Evolutionary conservation across 495 filamentous ascomycete genomes (phyloP).

Genomic region (Lophiotrema nucula): DNA sequence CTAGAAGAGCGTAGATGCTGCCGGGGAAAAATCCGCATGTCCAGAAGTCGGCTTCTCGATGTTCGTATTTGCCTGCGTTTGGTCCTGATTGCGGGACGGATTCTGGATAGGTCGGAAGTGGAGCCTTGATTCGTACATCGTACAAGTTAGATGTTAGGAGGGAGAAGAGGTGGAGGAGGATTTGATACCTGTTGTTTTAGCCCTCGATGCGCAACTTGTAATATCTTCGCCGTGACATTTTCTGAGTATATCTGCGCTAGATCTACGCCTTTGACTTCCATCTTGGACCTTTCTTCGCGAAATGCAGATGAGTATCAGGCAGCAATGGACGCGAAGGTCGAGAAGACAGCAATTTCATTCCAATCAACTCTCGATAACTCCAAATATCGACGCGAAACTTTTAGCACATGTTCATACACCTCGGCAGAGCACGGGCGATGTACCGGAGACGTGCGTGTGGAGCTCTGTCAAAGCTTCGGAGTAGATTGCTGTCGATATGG

Average conservation of each 20-base stretch:
- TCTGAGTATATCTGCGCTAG: constrained; percentile 10
- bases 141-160: not conserved
- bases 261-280: constrained; percentile 5
- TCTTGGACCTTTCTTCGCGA: not conserved
- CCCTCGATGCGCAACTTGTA: constrained; percentile 18
- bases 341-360: not conserved
- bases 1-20: constrained; percentile 19
- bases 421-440: too few species aligned
- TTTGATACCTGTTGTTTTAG: constrained; percentile 2
- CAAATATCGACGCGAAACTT: too few species aligned
- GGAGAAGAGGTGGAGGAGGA: not conserved
- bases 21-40: constrained; percentile 25
- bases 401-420: too few species aligned
- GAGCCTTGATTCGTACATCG: too few species aligned
- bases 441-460: too few species aligned
- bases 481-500: not conserved
- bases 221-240: constrained; percentile 15
- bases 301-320: too few species aligned
- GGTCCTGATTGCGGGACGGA: constrained; percentile 11
- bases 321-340: too few species aligned
- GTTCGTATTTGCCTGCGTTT: constrained; percentile 5
- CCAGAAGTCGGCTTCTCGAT: constrained; percentile 26
- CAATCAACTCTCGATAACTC: not conserved
- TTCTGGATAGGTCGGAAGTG: constrained; percentile 17
- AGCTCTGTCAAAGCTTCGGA: not conserved